phyloP scores from a whole-genome alignment of 495 filamentous ascomycete genomes.

The Trypethelium eluteriae region DNA sequence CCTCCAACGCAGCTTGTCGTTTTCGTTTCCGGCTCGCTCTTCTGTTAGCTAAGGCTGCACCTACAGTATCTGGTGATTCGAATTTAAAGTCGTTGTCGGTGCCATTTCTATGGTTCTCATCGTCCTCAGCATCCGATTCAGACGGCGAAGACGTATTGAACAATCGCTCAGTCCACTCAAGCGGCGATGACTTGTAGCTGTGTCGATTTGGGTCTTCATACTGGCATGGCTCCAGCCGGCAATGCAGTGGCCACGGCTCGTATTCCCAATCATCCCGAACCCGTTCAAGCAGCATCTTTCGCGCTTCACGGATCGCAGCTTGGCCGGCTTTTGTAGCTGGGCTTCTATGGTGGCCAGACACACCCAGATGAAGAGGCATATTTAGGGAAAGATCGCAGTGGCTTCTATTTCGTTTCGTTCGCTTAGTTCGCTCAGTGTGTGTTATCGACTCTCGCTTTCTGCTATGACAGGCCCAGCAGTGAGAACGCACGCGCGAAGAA shows the following conservation, averaged over 20 bases:
- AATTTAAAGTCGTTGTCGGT: slow-evolving; percentile 49
- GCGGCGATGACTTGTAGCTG: slow-evolving; percentile 40
- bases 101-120: slow-evolving; percentile 18
- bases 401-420: too few species aligned
- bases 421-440: too few species aligned
- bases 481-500: too few species aligned
- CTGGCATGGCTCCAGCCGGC: slow-evolving; percentile 36
- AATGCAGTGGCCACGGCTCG: slow-evolving; percentile 22
- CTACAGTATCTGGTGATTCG: slow-evolving; percentile 56
- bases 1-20: slow-evolving; percentile 52
- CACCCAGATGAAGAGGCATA: slow-evolving; percentile 3
- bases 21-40: slow-evolving; percentile 48
- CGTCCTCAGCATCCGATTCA: slow-evolving; percentile 16
- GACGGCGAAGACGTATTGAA: slow-evolving; percentile 27
- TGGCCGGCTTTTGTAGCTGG: slow-evolving; percentile 8
- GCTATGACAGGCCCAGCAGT: too few species aligned
- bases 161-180: slow-evolving; percentile 36
- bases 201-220: slow-evolving; percentile 18
- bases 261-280: slow-evolving; percentile 53
- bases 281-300: slow-evolving; percentile 42
- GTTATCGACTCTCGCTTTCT: too few species aligned
- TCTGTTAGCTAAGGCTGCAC: slow-evolving; percentile 32
- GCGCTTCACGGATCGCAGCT: slow-evolving; percentile 28
- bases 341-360: not conserved
- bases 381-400: not conserved